These are phyloP conservation scores for Drosera capensis DNA, from an alignment of 148 eudicot genomes.

Conservation along the genomic window DNA sequence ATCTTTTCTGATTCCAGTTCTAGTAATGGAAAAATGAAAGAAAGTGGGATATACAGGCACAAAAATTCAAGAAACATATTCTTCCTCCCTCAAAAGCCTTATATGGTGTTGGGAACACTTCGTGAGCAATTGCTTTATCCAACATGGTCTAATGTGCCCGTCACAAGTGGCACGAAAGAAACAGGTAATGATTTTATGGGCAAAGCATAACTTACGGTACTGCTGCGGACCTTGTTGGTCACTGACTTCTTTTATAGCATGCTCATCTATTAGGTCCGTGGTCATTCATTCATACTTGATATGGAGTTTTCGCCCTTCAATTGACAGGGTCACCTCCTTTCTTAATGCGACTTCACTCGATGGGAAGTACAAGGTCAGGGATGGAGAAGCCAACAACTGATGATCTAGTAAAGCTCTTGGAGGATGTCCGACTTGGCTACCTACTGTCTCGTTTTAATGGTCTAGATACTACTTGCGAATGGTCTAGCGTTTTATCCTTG, in stretches of 20 bases:
- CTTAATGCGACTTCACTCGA: constrained; percentile 21
- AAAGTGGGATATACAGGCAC: constrained; percentile 10
- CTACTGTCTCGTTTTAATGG: constrained; percentile 47
- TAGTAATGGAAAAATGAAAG: constrained; percentile 11
- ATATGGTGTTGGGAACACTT: constrained; percentile 94
- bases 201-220: background rate
- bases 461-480: constrained; percentile 60
- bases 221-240: background rate
- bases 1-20: constrained; percentile 10
- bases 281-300: background rate
- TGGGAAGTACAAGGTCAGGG: constrained; percentile 14
- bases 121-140: constrained; percentile 97
- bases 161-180: constrained; percentile 20
- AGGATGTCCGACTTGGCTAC: constrained; percentile 83
- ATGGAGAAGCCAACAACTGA: constrained; percentile 48
- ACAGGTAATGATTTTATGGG: constrained; percentile 29
- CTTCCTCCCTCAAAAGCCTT: constrained; percentile 95
- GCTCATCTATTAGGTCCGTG: background rate
- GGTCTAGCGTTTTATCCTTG: constrained; percentile 91
- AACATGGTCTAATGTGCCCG: constrained; percentile 49
- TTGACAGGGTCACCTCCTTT: constrained; percentile 44
- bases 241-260: background rate
- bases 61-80: constrained; percentile 51
- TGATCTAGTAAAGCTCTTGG: constrained; percentile 50
- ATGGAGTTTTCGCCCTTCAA: background rate